Conservation (phyloP, 2,329 filamentous ascomycete genomes). For the Trichoderma asperellum region DNA sequence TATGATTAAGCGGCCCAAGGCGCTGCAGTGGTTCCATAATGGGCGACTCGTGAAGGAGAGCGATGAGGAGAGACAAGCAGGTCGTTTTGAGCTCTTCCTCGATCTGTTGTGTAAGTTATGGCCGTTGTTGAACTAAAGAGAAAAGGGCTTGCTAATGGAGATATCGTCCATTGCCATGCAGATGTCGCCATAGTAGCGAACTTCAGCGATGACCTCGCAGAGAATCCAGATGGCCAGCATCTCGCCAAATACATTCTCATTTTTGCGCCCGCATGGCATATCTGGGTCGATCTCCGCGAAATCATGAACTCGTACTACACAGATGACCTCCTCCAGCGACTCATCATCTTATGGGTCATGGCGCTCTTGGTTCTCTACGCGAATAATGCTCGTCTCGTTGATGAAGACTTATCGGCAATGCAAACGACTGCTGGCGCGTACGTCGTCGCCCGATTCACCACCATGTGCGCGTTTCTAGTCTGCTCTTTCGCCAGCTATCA, state of each 20-base stretch:
- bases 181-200: conserved; percentile 55
- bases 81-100: conserved; percentile 55
- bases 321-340: conserved; percentile 52
- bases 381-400: conserved; percentile 51
- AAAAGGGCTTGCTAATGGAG: not conserved
- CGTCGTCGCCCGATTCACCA: conserved; percentile 49
- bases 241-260: conserved; percentile 55
- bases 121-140: not conserved
- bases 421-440: conserved; percentile 52
- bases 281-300: conserved; percentile 55
- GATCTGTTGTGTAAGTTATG: conserved; percentile 49
- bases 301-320: conserved; percentile 58
- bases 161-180: not conserved
- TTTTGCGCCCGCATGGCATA: conserved; percentile 54
- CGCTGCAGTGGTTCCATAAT: conserved; percentile 52
- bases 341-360: conserved; percentile 56
- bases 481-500: conserved; percentile 53
- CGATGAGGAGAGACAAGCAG: conserved; percentile 50
- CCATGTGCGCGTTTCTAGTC: conserved; percentile 46
- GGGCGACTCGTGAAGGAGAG: conserved; percentile 47
- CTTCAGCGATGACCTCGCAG: conserved; percentile 53
- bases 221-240: conserved; percentile 48
- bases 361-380: conserved; percentile 52
- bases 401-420: conserved; percentile 50
- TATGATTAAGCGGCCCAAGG: conserved; percentile 44